phyloP scores from a whole-genome alignment of 192 early-diverging fungal species.

The Spizellomyces sp. region DNA sequence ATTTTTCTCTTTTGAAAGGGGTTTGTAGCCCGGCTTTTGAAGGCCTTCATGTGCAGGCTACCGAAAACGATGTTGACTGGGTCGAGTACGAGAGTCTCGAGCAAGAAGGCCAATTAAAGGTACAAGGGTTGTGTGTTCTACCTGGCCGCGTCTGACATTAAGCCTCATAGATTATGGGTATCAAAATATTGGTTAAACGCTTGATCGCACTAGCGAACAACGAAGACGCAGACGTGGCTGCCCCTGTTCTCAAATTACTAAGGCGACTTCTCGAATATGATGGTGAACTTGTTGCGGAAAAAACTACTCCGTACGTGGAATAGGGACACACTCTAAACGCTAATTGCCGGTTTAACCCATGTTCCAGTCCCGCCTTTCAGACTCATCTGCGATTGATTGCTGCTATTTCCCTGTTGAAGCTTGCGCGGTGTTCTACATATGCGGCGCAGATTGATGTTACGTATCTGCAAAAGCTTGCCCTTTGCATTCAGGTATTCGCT shows the following conservation, averaged over 20 bases:
- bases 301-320: constrained; percentile 42
- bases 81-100: constrained; percentile 61
- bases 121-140: constrained; percentile 16
- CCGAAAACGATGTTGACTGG: constrained; percentile 61
- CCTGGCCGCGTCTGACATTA: too few species aligned
- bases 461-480: constrained; percentile 63
- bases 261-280: constrained; percentile 62
- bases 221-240: constrained; percentile 36
- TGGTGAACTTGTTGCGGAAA: constrained; percentile 64
- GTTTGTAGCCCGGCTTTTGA: not conserved
- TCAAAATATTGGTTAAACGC: constrained; percentile 72
- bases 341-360: constrained; percentile 21
- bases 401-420: constrained; percentile 61
- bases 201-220: constrained; percentile 49
- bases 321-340: not conserved
- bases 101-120: constrained; percentile 59
- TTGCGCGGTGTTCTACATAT: constrained; percentile 53
- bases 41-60: not conserved
- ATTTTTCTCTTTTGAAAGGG: not conserved
- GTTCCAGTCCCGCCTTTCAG: constrained; percentile 35
- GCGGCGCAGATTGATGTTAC: constrained; percentile 52
- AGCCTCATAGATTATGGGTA: constrained; percentile 47
- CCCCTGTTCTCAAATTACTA: constrained; percentile 63
- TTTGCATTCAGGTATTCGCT: constrained; percentile 57
- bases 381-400: constrained; percentile 73